phyloP scores from a whole-genome alignment of 2,329 filamentous ascomycete genomes.

The Lachnellula suecica region DNA sequence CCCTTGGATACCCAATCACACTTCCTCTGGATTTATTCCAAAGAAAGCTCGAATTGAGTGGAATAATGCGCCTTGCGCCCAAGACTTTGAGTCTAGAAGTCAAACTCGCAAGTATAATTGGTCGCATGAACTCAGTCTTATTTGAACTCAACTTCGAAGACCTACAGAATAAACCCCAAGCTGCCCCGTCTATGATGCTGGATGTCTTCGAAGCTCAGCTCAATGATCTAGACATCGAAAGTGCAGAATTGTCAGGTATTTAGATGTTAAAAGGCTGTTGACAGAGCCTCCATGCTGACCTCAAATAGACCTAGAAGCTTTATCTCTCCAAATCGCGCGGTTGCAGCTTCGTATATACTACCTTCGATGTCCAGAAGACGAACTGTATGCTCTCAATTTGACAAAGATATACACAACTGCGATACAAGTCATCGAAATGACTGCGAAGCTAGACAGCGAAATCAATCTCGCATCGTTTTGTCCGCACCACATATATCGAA shows the following conservation, averaged over 20 bases:
- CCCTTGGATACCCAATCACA: conserved; percentile 12
- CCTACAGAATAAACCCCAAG: conserved; percentile 8
- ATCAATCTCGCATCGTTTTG: conserved; percentile 9
- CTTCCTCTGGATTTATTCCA: conserved; percentile 10
- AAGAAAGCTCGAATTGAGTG: conserved; percentile 7
- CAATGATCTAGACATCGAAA: conserved; percentile 6
- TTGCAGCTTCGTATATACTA: conserved; percentile 13
- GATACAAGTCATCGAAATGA: conserved; percentile 4
- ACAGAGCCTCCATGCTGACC: background rate
- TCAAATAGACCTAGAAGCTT: conserved; percentile 5
- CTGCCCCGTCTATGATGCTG: conserved; percentile 12
- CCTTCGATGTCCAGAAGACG: conserved; percentile 9
- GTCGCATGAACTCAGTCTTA: conserved; percentile 10
- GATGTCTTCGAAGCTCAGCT: conserved; percentile 14
- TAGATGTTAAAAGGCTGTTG: background rate
- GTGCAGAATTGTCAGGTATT: conserved; percentile 3
- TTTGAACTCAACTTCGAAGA: conserved; percentile 13
- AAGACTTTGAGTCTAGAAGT: conserved; percentile 6
- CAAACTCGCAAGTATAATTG: conserved; percentile 8
- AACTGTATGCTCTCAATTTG: conserved; percentile 8
- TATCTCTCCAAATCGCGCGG: conserved; percentile 10
- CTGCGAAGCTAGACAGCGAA: conserved; percentile 3
- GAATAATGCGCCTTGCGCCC: conserved; percentile 6
- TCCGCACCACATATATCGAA: conserved; percentile 12
- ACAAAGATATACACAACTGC: conserved; percentile 12